phyloP scores from a whole-genome alignment of 1,284 basidiomycete genomes.

The Anthracocystis panici-leucophaei region DNA sequence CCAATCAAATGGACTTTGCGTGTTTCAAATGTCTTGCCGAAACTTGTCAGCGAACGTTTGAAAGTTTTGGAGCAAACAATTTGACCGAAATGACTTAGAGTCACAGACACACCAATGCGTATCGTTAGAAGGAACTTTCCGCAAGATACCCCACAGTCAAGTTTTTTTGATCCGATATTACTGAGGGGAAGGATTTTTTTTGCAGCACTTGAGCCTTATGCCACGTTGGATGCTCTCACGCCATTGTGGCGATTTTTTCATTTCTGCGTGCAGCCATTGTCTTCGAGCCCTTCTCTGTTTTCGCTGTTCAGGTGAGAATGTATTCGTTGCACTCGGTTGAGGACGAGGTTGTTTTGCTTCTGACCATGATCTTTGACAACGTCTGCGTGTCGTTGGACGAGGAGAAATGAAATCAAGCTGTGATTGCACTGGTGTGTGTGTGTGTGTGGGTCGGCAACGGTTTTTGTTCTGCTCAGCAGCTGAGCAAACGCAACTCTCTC shows the following conservation, averaged over 20 bases:
- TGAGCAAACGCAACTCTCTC: background rate
- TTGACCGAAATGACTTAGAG: background rate
- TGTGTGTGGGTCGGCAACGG: background rate
- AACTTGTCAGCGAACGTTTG: too few relatives aligned
- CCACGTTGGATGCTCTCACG: background rate
- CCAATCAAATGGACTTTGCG: background rate
- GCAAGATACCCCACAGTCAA: constrained; percentile 2
- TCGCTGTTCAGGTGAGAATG: too few relatives aligned
- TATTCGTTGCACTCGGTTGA: too few relatives aligned
- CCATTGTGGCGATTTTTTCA: background rate
- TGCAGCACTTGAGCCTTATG: background rate
- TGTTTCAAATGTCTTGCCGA: too few relatives aligned
- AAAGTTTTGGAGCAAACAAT: background rate
- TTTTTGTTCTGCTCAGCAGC: background rate
- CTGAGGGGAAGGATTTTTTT: background rate
- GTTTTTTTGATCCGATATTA: constrained; percentile 2
- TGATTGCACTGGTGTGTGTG: too few relatives aligned
- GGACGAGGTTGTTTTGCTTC: too few relatives aligned
- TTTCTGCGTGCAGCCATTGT: background rate
- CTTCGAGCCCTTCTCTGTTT: background rate
- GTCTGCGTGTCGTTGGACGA: too few relatives aligned
- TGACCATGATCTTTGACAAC: too few relatives aligned
- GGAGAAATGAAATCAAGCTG: too few relatives aligned
- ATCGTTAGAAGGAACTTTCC: constrained; percentile 1
- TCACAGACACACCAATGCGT: too few relatives aligned